Conservation (phyloP, 805 yeast genomes). For the Sugiyamaella americana region DNA sequence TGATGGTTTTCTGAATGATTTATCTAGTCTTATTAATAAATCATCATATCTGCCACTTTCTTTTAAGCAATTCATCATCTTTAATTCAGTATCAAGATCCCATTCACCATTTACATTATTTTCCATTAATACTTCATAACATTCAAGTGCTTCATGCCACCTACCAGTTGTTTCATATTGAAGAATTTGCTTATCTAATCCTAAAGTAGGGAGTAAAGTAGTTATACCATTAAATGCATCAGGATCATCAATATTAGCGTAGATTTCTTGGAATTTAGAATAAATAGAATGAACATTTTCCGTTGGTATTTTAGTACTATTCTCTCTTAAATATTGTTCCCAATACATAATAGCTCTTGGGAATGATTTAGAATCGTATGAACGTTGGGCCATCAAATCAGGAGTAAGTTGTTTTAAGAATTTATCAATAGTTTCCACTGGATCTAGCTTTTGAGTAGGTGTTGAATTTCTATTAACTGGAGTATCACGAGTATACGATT, state of each 20-base stretch:
- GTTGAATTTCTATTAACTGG: conserved; percentile 25
- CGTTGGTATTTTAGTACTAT: conserved; percentile 25
- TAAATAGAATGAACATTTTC: conserved; percentile 29
- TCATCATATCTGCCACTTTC: conserved; percentile 73
- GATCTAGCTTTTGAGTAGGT: not conserved
- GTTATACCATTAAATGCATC: conserved; percentile 88
- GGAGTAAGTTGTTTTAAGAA: conserved; percentile 58
- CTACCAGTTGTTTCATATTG: conserved; percentile 80
- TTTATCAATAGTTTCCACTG: conserved; percentile 14
- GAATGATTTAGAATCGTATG: conserved; percentile 76
- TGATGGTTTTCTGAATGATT: conserved; percentile 1
- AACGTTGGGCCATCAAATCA: conserved; percentile 64
- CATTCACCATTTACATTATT: conserved; percentile 28
- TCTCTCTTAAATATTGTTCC: conserved; percentile 62
- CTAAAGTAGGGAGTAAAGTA: conserved; percentile 55
- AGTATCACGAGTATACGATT: conserved; percentile 3
- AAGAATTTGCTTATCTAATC: conserved; percentile 66
- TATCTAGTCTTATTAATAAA: conserved; percentile 44
- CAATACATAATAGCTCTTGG: conserved; percentile 82
- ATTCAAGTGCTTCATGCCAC: conserved; percentile 83
- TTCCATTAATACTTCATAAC: conserved; percentile 62
- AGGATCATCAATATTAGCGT: conserved; percentile 79
- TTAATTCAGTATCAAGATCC: conserved; percentile 37
- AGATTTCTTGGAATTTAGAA: conserved; percentile 58
- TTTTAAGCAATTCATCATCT: conserved; percentile 61